These are phyloP conservation scores for Gymnopus androsaceus DNA, from an alignment of 1,284 basidiomycete genomes.

Conservation along the genomic window DNA sequence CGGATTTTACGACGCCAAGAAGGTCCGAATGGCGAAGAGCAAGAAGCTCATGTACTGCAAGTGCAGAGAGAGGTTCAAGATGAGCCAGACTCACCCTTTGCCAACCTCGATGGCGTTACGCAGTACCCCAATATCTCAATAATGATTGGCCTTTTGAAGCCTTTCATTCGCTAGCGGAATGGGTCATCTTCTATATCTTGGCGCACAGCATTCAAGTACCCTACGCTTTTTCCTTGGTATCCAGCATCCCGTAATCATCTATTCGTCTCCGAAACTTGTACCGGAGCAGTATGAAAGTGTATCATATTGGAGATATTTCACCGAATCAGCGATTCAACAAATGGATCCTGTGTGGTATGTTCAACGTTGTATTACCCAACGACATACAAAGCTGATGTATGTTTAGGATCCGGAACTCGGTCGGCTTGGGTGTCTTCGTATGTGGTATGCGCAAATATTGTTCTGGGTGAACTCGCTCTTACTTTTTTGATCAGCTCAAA, in stretches of 20 bases:
- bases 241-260: background rate
- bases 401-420: constrained; percentile 15
- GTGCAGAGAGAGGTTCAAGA: constrained; percentile 1
- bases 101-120: constrained; percentile 8
- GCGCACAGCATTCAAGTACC: constrained; percentile 6
- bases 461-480: background rate
- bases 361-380: background rate
- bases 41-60: constrained; percentile 5
- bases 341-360: constrained; percentile 19
- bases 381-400: background rate
- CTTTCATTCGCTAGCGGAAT: constrained; percentile 17
- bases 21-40: constrained; percentile 7
- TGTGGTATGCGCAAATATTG: constrained; percentile 2
- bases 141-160: constrained; percentile 11
- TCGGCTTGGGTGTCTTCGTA: constrained; percentile 16
- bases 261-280: constrained; percentile 11
- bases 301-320: constrained; percentile 18
- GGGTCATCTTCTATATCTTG: constrained; percentile 14
- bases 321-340: constrained; percentile 7
- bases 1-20: constrained; percentile 3
- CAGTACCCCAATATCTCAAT: constrained; percentile 9
- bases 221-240: constrained; percentile 13
- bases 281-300: constrained; percentile 11
- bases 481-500: constrained; percentile 1
- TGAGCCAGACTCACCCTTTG: background rate